These are phyloP conservation scores for Candida germanica DNA, from an alignment of 805 yeast genomes.

Conservation along the genomic window DNA sequence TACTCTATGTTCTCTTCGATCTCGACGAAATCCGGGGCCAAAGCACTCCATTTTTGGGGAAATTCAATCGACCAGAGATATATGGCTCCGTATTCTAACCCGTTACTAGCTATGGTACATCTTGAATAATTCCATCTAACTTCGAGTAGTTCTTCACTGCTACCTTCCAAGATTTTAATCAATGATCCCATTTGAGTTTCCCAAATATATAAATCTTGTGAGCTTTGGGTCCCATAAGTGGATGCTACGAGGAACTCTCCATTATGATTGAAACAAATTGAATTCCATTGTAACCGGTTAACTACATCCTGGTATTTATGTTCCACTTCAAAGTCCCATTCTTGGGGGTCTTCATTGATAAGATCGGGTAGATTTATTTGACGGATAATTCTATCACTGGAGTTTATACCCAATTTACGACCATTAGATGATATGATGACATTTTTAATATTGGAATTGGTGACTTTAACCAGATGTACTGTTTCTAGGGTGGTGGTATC, in stretches of 20 bases:
- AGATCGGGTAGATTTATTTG: conserved; percentile 53
- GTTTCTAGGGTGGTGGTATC: conserved; percentile 26
- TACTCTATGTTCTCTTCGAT: conserved; percentile 89
- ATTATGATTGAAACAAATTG: conserved; percentile 67
- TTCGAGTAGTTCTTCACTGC: conserved; percentile 81
- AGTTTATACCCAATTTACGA: conserved; percentile 63
- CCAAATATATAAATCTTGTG: conserved; percentile 91
- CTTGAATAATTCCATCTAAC: conserved; percentile 81
- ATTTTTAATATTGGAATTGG: conserved; percentile 70
- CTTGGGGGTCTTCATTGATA: conserved; percentile 26
- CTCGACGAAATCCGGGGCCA: conserved; percentile 95
- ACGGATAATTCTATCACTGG: conserved; percentile 74
- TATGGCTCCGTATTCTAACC: conserved; percentile 78
- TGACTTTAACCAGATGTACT: conserved; percentile 52
- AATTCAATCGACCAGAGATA: conserved; percentile 79
- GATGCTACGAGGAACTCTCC: conserved; percentile 87
- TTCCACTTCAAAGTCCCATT: conserved; percentile 61
- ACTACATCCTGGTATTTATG: conserved; percentile 90
- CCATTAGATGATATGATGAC: conserved; percentile 58
- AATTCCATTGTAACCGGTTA: conserved; percentile 84
- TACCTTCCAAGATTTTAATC: conserved; percentile 85
- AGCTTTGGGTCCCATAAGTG: conserved; percentile 67
- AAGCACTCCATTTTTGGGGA: conserved; percentile 93
- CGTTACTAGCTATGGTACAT: conserved; percentile 77
- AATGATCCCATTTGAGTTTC: conserved; percentile 86